Conservation (phyloP, 225 moss, liverwort and hornwort genomes). For the Bryoerythrophyllum caledonicum region DNA sequence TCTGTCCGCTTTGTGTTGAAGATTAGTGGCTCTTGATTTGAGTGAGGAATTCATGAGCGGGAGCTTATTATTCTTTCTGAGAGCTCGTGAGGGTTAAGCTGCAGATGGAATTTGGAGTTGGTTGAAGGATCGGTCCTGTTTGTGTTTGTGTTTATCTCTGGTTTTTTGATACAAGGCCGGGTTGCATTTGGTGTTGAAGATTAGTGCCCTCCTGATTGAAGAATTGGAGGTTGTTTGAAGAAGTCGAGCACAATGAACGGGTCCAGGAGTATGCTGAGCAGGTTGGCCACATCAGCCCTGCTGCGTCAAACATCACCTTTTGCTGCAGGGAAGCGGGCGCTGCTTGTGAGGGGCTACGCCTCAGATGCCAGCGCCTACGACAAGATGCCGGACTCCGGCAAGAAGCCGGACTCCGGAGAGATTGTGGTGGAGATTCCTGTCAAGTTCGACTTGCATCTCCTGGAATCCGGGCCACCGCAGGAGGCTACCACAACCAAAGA, state of each 20-base stretch:
- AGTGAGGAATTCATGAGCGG: no score
- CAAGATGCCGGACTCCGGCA: conserved; percentile 29
- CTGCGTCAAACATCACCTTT: conserved; percentile 20
- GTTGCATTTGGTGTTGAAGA: not conserved
- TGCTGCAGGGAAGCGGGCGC: conserved; percentile 16
- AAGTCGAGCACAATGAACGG: conserved; percentile 37
- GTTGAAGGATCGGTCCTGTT: no score
- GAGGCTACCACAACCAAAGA: conserved; percentile 66
- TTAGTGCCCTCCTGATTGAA: not conserved
- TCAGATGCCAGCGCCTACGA: conserved; percentile 15
- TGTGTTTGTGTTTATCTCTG: no score
- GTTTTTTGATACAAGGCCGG: not conserved
- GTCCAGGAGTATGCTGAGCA: conserved; percentile 34
- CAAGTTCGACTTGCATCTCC: conserved; percentile 53
- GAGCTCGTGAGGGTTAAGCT: not conserved
- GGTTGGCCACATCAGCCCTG: conserved; percentile 27
- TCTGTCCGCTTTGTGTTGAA: not conserved
- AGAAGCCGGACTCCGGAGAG: conserved; percentile 38
- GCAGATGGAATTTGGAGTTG: not conserved
- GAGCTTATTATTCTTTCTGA: not conserved
- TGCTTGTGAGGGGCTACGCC: conserved; percentile 17
- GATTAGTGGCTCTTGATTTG: no score
- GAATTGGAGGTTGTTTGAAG: not conserved
- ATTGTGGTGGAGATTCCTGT: conserved; percentile 69
- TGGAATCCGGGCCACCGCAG: conserved; percentile 68